Base-by-base conservation (phyloP, 2,329 filamentous ascomycete species). In the Botrytis hyacinthi region DNA sequence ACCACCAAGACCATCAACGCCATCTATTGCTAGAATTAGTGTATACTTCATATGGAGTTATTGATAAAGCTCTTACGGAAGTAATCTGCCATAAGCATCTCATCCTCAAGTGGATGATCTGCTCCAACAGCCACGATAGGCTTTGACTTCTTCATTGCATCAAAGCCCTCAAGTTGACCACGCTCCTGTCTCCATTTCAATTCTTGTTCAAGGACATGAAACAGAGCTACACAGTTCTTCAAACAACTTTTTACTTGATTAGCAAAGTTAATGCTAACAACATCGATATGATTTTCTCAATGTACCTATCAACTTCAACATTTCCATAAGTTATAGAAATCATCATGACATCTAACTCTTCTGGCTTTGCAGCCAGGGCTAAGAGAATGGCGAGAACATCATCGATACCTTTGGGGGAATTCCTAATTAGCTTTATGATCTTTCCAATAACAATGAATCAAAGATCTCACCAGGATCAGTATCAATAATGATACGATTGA, bases 281-380 rank as follows among this genome's bases (percentile, higher is more conserved):
- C 10, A 63, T 18, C 0, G n/a, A 59, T 48, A 5, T 63, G 16
- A 26, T 59, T 16, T 42, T 61, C 77, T 84, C 74, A 26, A 37
- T n/a, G 20, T 82, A 94, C 92, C 90, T 95, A 76, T 94, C 87
- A 26, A 97, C 89, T 77, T 95, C 90, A 35, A 98, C 93, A 81
- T 99, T 99, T 73, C 96, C 96, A 82, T 96, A 98, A 0, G 95
- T 97, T 74, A 98, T 87, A 1, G 94, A 97, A 73, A 99, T 87
- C 82, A 98, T 87, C 65, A 93, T 83, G 51, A 98, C 86, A 81
- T 98, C 93, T 35, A 98, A 86, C 80, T 98, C 95, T 78, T 97
- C 92, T 0, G 92, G 88, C 37, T 89, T 90, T 48, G 93, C 91
- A 71, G 94, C 92, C 74, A 98, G 88, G 6, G 96, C 95, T 69